Percentiles rank a stretch among this genome's conserved stretches.
phyloP scores from a whole-genome alignment of 2,329 filamentous ascomycete genomes.

The Chrysoporthe cubensis region DNA sequence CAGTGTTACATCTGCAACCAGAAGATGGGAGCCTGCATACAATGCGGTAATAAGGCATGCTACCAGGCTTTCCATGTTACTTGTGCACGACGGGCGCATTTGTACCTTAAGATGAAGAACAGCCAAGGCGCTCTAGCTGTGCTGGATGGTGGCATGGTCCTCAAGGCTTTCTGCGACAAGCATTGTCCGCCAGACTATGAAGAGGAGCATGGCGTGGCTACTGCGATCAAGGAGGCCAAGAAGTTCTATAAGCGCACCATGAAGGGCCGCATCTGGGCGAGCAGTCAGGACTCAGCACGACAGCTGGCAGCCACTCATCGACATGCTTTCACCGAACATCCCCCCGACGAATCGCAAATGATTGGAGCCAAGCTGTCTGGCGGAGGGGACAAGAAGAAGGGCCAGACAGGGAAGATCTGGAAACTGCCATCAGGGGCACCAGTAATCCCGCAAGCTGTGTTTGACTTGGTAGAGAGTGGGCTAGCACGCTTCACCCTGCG shows the following conservation, averaged over 20 bases:
- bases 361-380: constrained; percentile 82
- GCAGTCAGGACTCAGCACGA: constrained; percentile 82
- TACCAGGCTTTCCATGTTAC: constrained; percentile 98
- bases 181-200: constrained; percentile 91
- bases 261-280: constrained; percentile 88
- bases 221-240: constrained; percentile 80
- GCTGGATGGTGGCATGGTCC: constrained; percentile 75
- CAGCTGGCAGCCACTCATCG: constrained; percentile 76
- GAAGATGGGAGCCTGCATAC: constrained; percentile 97
- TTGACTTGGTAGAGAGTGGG: constrained; percentile 82
- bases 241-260: constrained; percentile 89
- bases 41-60: constrained; percentile 96
- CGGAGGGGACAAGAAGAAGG: constrained; percentile 76
- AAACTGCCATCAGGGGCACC: constrained; percentile 93
- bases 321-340: constrained; percentile 67
- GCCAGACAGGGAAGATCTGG: constrained; percentile 75
- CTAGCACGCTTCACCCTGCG: constrained; percentile 78
- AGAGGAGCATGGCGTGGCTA: constrained; percentile 80
- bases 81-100: constrained; percentile 82
- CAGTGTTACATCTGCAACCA: constrained; percentile 97
- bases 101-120: constrained; percentile 97
- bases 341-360: constrained; percentile 79
- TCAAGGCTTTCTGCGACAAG: constrained; percentile 96
- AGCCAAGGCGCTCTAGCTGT: constrained; percentile 78
- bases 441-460: constrained; percentile 87